phyloP scores from a whole-genome alignment of 108 stramenopile species.

The Mediolabrus comicus region DNA sequence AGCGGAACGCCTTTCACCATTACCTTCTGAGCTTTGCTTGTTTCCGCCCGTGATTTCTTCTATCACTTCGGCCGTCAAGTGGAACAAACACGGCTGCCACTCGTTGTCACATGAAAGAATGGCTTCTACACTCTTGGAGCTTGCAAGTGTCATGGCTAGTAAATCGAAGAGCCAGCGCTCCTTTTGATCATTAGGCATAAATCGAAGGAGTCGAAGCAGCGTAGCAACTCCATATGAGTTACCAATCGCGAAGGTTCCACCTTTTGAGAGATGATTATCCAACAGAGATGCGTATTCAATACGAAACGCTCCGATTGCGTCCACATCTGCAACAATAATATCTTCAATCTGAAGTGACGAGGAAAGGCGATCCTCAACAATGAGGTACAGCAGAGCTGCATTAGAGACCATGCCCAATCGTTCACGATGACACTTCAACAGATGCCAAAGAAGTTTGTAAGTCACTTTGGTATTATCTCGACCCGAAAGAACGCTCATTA shows the following conservation, averaged over 20 bases:
- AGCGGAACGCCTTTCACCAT: not conserved
- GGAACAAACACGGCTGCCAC: constrained; percentile 81
- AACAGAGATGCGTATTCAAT: constrained; percentile 17
- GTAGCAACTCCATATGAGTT: constrained; percentile 52
- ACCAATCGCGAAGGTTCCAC: constrained; percentile 31
- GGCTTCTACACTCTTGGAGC: constrained; percentile 31
- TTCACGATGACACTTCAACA: constrained; percentile 69
- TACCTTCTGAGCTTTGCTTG: not conserved
- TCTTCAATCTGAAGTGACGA: constrained; percentile 35
- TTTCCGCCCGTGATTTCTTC: constrained; percentile 54
- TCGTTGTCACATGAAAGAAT: constrained; percentile 52
- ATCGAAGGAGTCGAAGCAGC: constrained; percentile 72
- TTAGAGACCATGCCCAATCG: constrained; percentile 50
- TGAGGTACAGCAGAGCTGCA: constrained; percentile 53
- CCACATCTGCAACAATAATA: constrained; percentile 32
- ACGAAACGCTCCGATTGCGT: constrained; percentile 27
- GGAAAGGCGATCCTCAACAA: constrained; percentile 48
- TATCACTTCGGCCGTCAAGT: constrained; percentile 68
- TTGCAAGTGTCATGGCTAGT: constrained; percentile 42
- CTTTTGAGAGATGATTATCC: constrained; percentile 6
- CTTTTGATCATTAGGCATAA: constrained; percentile 52
- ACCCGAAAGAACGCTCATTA: constrained; percentile 31
- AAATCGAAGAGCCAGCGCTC: constrained; percentile 73
- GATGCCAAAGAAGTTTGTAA: constrained; percentile 79
- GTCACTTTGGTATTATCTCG: constrained; percentile 62